A percentile compares a stretch with the other conserved stretches of the same genome.
Conservation (phyloP, 495 filamentous ascomycete genomes). For the Cercophora scortea region DNA sequence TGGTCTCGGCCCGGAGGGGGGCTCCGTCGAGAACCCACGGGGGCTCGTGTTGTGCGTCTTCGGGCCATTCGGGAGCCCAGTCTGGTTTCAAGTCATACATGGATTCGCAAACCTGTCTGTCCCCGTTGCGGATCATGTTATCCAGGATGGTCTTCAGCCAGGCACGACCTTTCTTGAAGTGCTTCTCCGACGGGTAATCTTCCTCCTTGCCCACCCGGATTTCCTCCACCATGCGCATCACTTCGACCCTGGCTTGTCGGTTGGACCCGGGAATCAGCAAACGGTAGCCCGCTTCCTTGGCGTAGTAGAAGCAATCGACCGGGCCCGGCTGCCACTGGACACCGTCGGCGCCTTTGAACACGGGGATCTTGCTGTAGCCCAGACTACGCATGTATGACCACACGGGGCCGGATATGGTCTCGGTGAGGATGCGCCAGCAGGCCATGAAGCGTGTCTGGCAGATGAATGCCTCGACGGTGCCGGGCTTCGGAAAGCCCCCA, state of each 20-base stretch:
- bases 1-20: too few species aligned
- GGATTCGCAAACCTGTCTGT: conserved; percentile 11
- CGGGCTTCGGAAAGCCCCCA: conserved; percentile 5
- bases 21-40: too few species aligned
- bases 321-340: conserved; percentile 12
- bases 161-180: conserved; percentile 5
- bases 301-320: conserved; percentile 10
- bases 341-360: conserved; percentile 7
- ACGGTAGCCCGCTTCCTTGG: conserved; percentile 4
- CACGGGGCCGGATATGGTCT: conserved; percentile 11
- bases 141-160: conserved; percentile 9
- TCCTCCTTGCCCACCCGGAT: conserved; percentile 2
- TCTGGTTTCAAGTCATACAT: conserved; percentile 9
- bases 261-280: conserved; percentile 1
- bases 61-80: conserved; percentile 6
- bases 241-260: conserved; percentile 3
- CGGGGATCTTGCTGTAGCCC: conserved; percentile 9
- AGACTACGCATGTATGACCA: conserved; percentile 15
- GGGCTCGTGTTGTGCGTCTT: not conserved
- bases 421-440: conserved; percentile 12
- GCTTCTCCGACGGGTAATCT: conserved; percentile 3
- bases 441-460: conserved; percentile 9
- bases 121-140: conserved; percentile 8
- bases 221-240: conserved; percentile 13
- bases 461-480: conserved; percentile 11